A percentile compares a stretch with the other conserved stretches of the same genome.
phyloP scores from a whole-genome alignment of 495 filamentous ascomycete genomes.

The Staphylotrichum tortipilum region DNA sequence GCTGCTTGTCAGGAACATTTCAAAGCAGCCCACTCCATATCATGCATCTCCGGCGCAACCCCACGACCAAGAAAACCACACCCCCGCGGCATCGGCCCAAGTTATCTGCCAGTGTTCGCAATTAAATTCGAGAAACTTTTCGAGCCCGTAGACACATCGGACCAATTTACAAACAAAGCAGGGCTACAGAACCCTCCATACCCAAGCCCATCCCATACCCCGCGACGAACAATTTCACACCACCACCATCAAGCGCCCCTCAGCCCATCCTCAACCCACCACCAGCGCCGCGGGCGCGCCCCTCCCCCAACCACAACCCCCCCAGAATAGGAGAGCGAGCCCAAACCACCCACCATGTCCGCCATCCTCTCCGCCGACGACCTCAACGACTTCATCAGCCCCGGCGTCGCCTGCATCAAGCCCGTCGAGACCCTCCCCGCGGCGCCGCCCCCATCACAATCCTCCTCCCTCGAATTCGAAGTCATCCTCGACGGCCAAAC shows the following conservation, averaged over 20 bases:
- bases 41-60: conserved; percentile 8
- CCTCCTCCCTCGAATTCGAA: conserved; percentile 55
- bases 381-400: conserved; percentile 97
- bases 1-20: conserved; percentile 31
- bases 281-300: not conserved
- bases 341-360: conserved; percentile 55
- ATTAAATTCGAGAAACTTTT: no score
- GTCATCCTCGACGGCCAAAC: conserved; percentile 84
- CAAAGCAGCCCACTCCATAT: conserved; percentile 25
- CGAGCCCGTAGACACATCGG: no score
- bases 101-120: not conserved
- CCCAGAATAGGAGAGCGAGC: not conserved
- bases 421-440: conserved; percentile 81
- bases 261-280: no score
- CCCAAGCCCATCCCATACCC: no score
- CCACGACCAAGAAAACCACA: not conserved
- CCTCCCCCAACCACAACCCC: not conserved
- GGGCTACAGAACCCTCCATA: no score
- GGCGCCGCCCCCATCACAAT: conserved; percentile 12
- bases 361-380: conserved; percentile 95
- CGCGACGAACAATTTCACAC: no score
- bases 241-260: no score
- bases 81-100: not conserved
- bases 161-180: no score
- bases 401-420: conserved; percentile 96